phyloP scores from a whole-genome alignment of 2,329 filamentous ascomycete species.

The Escovopsis sp. region DNA sequence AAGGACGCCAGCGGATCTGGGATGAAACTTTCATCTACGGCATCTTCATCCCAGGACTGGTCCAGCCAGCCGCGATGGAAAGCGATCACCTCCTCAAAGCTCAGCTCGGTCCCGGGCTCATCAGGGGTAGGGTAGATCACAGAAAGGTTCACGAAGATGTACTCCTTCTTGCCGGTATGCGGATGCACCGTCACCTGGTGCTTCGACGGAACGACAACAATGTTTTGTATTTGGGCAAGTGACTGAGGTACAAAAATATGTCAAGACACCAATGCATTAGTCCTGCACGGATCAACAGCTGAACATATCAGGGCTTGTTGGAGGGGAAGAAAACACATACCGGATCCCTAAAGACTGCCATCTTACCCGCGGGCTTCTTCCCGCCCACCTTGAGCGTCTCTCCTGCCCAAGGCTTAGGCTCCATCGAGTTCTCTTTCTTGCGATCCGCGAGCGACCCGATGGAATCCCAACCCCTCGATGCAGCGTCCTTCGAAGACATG shows the following conservation, averaged over 20 bases:
- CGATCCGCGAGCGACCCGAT: conserved; percentile 77
- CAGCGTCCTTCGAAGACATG: conserved; percentile 35
- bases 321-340: conserved; percentile 7
- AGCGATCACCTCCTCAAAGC: conserved; percentile 86
- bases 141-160: conserved; percentile 75
- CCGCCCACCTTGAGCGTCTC: conserved; percentile 81
- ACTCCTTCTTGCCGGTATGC: conserved; percentile 67
- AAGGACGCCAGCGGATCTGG: conserved; percentile 14
- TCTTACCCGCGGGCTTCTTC: conserved; percentile 63
- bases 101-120: conserved; percentile 58
- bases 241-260: conserved; percentile 36
- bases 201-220: conserved; percentile 53
- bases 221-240: conserved; percentile 46
- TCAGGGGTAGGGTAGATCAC: conserved; percentile 69
- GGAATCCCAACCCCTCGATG: conserved; percentile 72
- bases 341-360: conserved; percentile 65
- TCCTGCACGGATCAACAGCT: conserved; percentile 87
- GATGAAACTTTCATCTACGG: conserved; percentile 19
- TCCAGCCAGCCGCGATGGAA: conserved; percentile 55
- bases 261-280: conserved; percentile 56
- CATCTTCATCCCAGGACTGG: conserved; percentile 38
- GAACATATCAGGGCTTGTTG: conserved; percentile 24
- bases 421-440: conserved; percentile 84
- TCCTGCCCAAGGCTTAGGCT: conserved; percentile 80
- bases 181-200: conserved; percentile 74